Evolutionary conservation across 2,329 filamentous ascomycete species (phyloP).

Genomic region (Fusarium newnesense): DNA sequence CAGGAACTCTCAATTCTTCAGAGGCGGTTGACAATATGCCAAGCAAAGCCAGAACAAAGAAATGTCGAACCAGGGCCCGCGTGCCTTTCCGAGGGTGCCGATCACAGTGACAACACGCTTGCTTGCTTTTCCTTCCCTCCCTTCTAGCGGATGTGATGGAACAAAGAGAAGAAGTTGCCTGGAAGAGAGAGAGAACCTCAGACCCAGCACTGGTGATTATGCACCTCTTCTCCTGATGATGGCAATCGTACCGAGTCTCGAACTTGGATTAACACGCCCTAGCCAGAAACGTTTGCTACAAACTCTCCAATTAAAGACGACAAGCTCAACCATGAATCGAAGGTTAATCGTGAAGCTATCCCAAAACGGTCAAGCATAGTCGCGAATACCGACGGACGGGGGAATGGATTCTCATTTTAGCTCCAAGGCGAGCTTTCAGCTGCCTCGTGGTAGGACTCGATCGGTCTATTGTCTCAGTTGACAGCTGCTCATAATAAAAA

Average conservation of each 20-base stretch:
- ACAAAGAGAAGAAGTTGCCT: neutral
- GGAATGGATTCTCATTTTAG: neutral
- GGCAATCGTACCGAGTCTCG: constrained; percentile 12
- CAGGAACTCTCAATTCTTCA: constrained; percentile 8
- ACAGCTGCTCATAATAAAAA: neutral
- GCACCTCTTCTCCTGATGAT: neutral
- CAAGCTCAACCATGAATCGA: constrained; percentile 5
- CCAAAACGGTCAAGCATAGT: constrained; percentile 12
- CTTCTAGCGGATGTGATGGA: neutral
- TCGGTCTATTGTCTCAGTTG: neutral
- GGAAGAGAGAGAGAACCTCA: neutral
- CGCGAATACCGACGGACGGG: constrained; percentile 12
- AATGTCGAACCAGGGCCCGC: neutral
- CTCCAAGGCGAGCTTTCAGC: neutral
- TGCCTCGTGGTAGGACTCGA: neutral
- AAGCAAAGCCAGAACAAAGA: constrained; percentile 19
- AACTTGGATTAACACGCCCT: neutral
- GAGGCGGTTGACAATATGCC: constrained; percentile 3
- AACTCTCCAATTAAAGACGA: constrained; percentile 18
- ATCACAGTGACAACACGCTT: constrained; percentile 3
- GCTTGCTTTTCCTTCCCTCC: neutral
- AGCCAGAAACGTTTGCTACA: constrained; percentile 11
- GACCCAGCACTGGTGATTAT: constrained; percentile 1
- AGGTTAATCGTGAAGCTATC: constrained; percentile 14
- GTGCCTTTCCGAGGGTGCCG: neutral